Base-by-base conservation (phyloP, 2,329 filamentous ascomycete genomes). In the Annulohypoxylon truncatum region DNA sequence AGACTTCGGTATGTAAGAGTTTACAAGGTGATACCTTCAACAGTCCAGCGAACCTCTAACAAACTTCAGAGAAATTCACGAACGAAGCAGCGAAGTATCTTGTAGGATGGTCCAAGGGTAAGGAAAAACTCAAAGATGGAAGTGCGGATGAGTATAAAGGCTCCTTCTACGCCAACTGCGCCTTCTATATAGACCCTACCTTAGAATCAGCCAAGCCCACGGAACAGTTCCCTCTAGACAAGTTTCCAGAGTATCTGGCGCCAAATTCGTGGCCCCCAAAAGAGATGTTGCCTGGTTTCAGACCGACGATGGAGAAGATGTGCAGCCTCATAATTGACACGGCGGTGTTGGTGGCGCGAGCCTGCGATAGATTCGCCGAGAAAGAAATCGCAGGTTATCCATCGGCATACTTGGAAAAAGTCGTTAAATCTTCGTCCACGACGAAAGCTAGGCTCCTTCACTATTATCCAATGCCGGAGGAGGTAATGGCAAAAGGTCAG, bases 391-490 rank as follows among this genome's bases (percentile, higher is more conserved):
- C 87, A 0, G 91, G 84, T 2, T 98, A 98, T 76, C 88, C 88
- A 50, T 76, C 80, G 3, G 92, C 91, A 0, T 97, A 96, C 75
- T 83, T 99, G 3, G 93, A 97, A 81, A 88, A 89, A 57, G 92
- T 98, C 4, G 95, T 99, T 50, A 88, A 89, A 77, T 91, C 89
- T 0, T 97, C 93, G 51, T 90, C 89, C 31, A 96, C 92, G 0
- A 97, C 93, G 35, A 98, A 99, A 80, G 96, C 96, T 1, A 85
- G 96, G 10, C 83, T 99, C 26, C 82, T 98, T 72, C 96, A 99
- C 81, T 99, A 99, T 80, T 98, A 94, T 73, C 95, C 95, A 1
- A 85, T 85, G 75, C 81, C 79, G 20, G 76, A 77, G 8, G 74
- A 75, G 13, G 72, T 75, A 18, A 71, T 79, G 12, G 72, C 74